phyloP scores from a whole-genome alignment of 2,329 filamentous ascomycete species.

The Chrysoporthe austroafricana region DNA sequence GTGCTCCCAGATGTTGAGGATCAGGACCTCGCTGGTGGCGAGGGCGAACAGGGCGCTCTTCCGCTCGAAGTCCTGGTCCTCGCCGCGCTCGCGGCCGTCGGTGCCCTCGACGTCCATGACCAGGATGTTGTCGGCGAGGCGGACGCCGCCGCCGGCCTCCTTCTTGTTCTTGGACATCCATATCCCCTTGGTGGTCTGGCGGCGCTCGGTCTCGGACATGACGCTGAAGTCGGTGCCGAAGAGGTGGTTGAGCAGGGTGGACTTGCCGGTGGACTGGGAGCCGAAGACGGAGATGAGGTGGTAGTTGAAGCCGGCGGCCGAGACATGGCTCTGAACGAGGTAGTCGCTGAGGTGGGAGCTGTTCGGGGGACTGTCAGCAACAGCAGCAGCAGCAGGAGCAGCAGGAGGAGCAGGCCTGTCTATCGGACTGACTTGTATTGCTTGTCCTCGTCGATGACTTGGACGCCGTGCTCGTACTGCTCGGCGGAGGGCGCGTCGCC shows the following conservation, averaged over 20 bases:
- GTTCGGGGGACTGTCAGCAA: slow-evolving; percentile 29
- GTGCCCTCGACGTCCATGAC: slow-evolving; percentile 99
- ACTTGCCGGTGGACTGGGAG: slow-evolving; percentile 98
- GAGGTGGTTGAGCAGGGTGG: slow-evolving; percentile 91
- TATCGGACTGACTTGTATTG: slow-evolving; percentile 79
- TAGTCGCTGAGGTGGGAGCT: slow-evolving; percentile 82
- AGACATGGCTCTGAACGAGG: slow-evolving; percentile 76
- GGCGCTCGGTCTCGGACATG: slow-evolving; percentile 92
- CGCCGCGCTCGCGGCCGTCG: slow-evolving; percentile 91
- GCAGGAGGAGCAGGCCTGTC: slow-evolving; percentile 17
- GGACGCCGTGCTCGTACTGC: slow-evolving; percentile 89
- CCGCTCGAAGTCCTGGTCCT: slow-evolving; percentile 98
- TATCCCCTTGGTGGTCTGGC: slow-evolving; percentile 98
- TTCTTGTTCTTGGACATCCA: slow-evolving; percentile 99
- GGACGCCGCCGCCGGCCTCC: slow-evolving; percentile 49
- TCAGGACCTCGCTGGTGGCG: slow-evolving; percentile 95
- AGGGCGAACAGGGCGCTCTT: slow-evolving; percentile 97
- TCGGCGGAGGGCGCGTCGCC: slow-evolving; percentile 66
- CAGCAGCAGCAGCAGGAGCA: too few species aligned
- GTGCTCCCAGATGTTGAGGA: slow-evolving; percentile 99
- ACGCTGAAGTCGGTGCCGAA: slow-evolving; percentile 97
- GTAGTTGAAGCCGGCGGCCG: slow-evolving; percentile 95
- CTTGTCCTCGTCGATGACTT: slow-evolving; percentile 96
- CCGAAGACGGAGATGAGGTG: slow-evolving; percentile 99
- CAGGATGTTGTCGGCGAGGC: slow-evolving; percentile 95